phyloP scores from a whole-genome alignment of 805 yeast genomes.

The Nakazawaea pomicola region DNA sequence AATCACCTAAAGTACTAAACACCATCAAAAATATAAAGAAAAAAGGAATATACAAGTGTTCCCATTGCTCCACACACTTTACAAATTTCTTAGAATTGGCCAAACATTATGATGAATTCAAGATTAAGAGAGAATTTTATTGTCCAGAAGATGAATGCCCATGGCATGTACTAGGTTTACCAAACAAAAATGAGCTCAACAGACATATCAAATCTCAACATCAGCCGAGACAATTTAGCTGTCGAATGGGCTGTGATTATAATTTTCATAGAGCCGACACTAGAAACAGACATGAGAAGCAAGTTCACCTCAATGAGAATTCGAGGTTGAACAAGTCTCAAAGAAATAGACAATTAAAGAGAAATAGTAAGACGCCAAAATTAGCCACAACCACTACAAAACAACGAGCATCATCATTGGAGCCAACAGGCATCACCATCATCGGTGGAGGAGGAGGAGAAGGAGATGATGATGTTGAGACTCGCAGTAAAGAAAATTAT shows the following conservation, averaged over 20 bases:
- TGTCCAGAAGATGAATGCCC: slow-evolving; percentile 13
- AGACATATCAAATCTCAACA: slow-evolving; percentile 14
- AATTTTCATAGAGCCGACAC: slow-evolving; percentile 13
- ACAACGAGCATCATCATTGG: too few relatives aligned
- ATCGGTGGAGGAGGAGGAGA: too few relatives aligned
- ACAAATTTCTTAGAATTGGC: slow-evolving; percentile 13
- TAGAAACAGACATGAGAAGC: slow-evolving; percentile 12
- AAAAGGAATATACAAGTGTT: slow-evolving; percentile 14
- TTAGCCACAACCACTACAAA: background rate
- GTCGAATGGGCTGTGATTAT: slow-evolving; percentile 11
- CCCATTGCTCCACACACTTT: slow-evolving; percentile 12
- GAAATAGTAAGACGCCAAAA: background rate
- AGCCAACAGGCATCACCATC: too few relatives aligned
- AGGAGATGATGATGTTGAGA: too few relatives aligned
- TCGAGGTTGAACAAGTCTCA: slow-evolving; percentile 11
- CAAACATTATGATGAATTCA: slow-evolving; percentile 12
- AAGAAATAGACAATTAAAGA: slow-evolving; percentile 3
- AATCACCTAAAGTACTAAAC: slow-evolving; percentile 10
- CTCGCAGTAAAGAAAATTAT: too few relatives aligned
- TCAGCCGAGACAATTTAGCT: slow-evolving; percentile 9
- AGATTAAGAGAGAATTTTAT: slow-evolving; percentile 11
- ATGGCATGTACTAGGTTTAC: slow-evolving; percentile 13
- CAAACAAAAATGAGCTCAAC: slow-evolving; percentile 12
- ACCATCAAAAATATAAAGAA: slow-evolving; percentile 11
- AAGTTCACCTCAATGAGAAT: slow-evolving; percentile 11